phyloP scores from a whole-genome alignment of 805 yeast species.

The Ogataea trehaloabstinens region DNA sequence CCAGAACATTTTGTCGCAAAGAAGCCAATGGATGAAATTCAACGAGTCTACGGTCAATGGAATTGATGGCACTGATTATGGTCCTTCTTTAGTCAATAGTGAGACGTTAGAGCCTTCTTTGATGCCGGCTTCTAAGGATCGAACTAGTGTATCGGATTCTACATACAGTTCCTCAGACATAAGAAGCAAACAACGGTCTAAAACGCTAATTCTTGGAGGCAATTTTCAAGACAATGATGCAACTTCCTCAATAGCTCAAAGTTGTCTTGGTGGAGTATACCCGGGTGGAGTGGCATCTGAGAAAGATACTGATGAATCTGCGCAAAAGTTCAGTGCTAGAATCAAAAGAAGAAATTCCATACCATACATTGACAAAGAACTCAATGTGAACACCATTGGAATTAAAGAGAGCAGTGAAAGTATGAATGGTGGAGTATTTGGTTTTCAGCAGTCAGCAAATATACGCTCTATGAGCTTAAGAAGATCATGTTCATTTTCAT shows the following conservation, averaged over 20 bases:
- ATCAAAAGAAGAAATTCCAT: constrained; percentile 39
- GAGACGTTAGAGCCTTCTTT: constrained; percentile 9
- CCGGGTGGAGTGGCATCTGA: background rate
- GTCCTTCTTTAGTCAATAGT: constrained; percentile 1
- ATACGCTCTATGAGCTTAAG: constrained; percentile 15
- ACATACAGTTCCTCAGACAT: constrained; percentile 6
- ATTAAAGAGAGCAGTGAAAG: constrained; percentile 21
- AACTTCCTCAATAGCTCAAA: constrained; percentile 3
- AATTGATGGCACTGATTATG: constrained; percentile 9
- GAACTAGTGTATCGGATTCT: background rate
- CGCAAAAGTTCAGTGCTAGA: constrained; percentile 19
- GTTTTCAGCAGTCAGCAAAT: constrained; percentile 4
- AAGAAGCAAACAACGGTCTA: constrained; percentile 18
- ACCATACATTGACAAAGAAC: constrained; percentile 35
- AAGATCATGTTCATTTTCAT: constrained; percentile 37
- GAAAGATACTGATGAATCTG: constrained; percentile 9
- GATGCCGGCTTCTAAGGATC: constrained; percentile 6
- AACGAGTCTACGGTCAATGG: constrained; percentile 3
- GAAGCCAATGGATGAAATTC: background rate
- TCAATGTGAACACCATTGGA: constrained; percentile 30
- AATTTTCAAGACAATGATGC: constrained; percentile 20
- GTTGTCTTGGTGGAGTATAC: background rate
- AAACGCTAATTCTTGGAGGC: constrained; percentile 22
- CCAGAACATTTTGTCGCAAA: background rate
- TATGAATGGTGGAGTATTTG: constrained; percentile 14